Evolutionary conservation across 352 stramenopile species (phyloP).

Genomic region (Pythium coloratum): DNA sequence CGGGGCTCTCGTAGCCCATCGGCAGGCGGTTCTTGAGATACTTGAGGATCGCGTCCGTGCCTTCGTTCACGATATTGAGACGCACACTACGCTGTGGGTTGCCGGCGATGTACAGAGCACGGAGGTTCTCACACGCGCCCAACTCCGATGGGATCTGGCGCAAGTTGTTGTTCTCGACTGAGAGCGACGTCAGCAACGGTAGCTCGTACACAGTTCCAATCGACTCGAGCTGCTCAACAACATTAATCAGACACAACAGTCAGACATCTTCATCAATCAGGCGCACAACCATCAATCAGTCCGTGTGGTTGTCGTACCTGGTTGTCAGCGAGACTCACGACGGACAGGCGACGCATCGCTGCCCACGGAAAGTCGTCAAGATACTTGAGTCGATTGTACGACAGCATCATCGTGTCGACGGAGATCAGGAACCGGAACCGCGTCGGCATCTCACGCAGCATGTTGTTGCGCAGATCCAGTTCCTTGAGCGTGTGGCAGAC

Average conservation of each 20-base stretch:
- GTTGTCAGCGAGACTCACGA: constrained; percentile 69
- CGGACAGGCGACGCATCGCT: constrained; percentile 57
- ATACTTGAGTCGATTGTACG: constrained; percentile 59
- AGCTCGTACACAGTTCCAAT: constrained; percentile 63
- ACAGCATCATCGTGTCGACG: constrained; percentile 69
- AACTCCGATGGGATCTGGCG: constrained; percentile 73
- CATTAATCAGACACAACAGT: constrained; percentile 10
- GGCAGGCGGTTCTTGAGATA: constrained; percentile 66
- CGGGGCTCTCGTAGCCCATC: constrained; percentile 20
- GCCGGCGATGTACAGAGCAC: constrained; percentile 58
- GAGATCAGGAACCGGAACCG: constrained; percentile 42
- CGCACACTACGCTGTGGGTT: constrained; percentile 82
- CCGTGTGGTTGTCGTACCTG: constrained; percentile 34
- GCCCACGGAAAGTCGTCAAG: constrained; percentile 64
- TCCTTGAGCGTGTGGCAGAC: constrained; percentile 59
- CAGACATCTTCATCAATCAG: background rate
- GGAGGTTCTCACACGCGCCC: constrained; percentile 53
- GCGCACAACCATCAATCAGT: background rate
- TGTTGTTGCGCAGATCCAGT: constrained; percentile 73
- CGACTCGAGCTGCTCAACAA: constrained; percentile 39
- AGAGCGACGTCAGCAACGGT: constrained; percentile 64
- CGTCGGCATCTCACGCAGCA: constrained; percentile 48
- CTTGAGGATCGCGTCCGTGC: constrained; percentile 72
- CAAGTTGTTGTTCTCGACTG: constrained; percentile 84
- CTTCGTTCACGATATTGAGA: constrained; percentile 60